These are phyloP conservation scores for Candida tropicalis DNA, from an alignment of 1,139 yeast genomes.

Conservation along the genomic window DNA sequence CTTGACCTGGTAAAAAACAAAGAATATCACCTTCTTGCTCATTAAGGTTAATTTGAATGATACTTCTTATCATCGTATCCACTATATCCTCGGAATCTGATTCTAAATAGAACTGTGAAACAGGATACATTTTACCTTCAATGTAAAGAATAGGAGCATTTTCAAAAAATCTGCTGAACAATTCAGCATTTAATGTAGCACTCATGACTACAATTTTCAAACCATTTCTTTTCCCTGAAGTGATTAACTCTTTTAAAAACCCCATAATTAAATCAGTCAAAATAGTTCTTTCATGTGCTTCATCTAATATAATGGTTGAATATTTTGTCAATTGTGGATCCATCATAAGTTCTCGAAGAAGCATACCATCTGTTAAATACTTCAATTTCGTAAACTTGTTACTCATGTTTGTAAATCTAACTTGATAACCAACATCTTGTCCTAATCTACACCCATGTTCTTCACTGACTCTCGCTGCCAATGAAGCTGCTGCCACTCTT, in stretches of 20 bases:
- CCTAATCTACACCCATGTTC: slow-evolving; percentile 93
- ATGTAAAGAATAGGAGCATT: slow-evolving; percentile 94
- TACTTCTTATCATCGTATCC: slow-evolving; percentile 94
- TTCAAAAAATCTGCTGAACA: slow-evolving; percentile 86
- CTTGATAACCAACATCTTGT: slow-evolving; percentile 89
- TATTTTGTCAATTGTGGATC: slow-evolving; percentile 82
- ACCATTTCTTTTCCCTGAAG: slow-evolving; percentile 81
- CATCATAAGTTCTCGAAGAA: slow-evolving; percentile 95
- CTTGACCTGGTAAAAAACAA: slow-evolving; percentile 93
- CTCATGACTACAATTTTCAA: slow-evolving; percentile 94
- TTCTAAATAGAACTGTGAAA: slow-evolving; percentile 94
- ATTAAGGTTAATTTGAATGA: slow-evolving; percentile 89
- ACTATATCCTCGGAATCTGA: slow-evolving; percentile 93
- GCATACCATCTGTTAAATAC: slow-evolving; percentile 99
- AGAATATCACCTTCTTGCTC: slow-evolving; percentile 88
- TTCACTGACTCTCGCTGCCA: slow-evolving; percentile 93
- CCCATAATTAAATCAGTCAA: slow-evolving; percentile 99
- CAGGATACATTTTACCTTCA: slow-evolving; percentile 98
- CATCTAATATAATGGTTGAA: slow-evolving; percentile 91
- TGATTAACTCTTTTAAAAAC: slow-evolving; percentile 76
- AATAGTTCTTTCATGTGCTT: slow-evolving; percentile 96
- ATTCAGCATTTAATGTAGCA: slow-evolving; percentile 96
- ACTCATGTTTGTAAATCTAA: slow-evolving; percentile 92
- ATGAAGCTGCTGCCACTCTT: slow-evolving; percentile 98
- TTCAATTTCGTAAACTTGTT: slow-evolving; percentile 84